Base-by-base conservation (phyloP, 2,329 filamentous ascomycete genomes). In the Triangularia verruculosa region DNA sequence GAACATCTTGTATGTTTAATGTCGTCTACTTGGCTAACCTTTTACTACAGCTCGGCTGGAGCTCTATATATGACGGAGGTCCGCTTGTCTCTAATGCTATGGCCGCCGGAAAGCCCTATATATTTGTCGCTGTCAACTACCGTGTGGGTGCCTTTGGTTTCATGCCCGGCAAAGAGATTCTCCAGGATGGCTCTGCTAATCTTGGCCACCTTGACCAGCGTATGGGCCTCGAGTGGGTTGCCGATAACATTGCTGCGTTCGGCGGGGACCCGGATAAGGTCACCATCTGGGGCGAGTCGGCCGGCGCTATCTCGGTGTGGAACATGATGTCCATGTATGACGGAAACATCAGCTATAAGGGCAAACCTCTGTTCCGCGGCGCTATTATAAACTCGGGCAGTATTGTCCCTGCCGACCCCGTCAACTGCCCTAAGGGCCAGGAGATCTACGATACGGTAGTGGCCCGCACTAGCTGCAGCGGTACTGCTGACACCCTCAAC, bases 121-220 rank as follows among this genome's bases (percentile, higher is more conserved):
- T 96, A 54, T 91, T 88, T 61, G 90, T 94, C 0, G 84, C 88
- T 0, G 86, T 93, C 71, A 93, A 93, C 77, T 93, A 96, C 76
- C 87, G 90, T 1, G 79, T 91, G 0, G 69, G 69, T n/a, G 69
- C 69, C 6, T 84, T 84, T 67, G 88, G 88, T 0, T 90, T 89
- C 68, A 78, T 90, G 1, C 80, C 85, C 0, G 82, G 85, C 39
- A 78, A 84, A 27, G 77, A 82, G 53, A 78, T 89, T 24, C 66
- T 66, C 54, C 28, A 62, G 1, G 65, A 61, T 25, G 68, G 68
- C 22, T 67, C 61, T 5, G 67, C 68, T 57, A 71, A 71, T 34
- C 68, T 68, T 28, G 69, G 69, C n/a, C 61, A 69, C 12, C 51
- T 71, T 66, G 61, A 72, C 67, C 67, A 73, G 55, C 71, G 69